phyloP scores from a whole-genome alignment of 768 basidiomycete genomes.

The Boletus vermiculosoides region DNA sequence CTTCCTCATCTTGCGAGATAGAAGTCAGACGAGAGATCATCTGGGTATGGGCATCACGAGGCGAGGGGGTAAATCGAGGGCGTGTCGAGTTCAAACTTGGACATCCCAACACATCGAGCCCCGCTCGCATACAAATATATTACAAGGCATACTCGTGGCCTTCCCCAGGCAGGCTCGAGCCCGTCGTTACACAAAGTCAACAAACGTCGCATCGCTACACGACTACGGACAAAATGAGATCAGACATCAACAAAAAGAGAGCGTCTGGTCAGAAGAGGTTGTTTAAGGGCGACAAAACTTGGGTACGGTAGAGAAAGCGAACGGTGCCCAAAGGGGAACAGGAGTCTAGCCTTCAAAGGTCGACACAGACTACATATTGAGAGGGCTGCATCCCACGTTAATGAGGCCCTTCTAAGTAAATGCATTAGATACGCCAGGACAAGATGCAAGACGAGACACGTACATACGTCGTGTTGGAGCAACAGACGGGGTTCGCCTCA shows the following conservation, averaged over 20 bases:
- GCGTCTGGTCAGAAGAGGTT: constrained; percentile 18
- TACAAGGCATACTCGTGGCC: constrained; percentile 10
- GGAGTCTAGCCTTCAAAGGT: constrained; percentile 2
- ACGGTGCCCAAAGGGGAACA: constrained; percentile 2
- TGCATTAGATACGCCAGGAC: neutral
- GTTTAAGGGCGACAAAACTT: constrained; percentile 14
- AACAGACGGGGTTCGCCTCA: constrained; percentile 23
- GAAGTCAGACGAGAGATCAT: constrained; percentile 3
- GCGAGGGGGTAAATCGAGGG: constrained; percentile 26
- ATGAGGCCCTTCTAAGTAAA: constrained; percentile 21
- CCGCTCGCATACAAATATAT: constrained; percentile 18
- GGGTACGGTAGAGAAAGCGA: constrained; percentile 21
- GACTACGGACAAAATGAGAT: constrained; percentile 18
- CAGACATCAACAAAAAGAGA: constrained; percentile 26
- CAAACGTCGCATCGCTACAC: constrained; percentile 12
- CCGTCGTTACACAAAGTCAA: constrained; percentile 6
- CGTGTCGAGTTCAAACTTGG: too few species aligned
- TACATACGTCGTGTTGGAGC: constrained; percentile 19
- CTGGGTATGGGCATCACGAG: constrained; percentile 10
- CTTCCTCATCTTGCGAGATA: constrained; percentile 10
- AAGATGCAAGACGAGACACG: neutral
- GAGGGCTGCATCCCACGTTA: constrained; percentile 27
- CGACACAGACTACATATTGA: constrained; percentile 1
- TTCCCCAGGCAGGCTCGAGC: neutral
- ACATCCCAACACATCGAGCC: constrained; percentile 1